Evolutionary conservation across 169 alveolate genomes (phyloP).

Genomic region (Plasmodium yoelii): DNA sequence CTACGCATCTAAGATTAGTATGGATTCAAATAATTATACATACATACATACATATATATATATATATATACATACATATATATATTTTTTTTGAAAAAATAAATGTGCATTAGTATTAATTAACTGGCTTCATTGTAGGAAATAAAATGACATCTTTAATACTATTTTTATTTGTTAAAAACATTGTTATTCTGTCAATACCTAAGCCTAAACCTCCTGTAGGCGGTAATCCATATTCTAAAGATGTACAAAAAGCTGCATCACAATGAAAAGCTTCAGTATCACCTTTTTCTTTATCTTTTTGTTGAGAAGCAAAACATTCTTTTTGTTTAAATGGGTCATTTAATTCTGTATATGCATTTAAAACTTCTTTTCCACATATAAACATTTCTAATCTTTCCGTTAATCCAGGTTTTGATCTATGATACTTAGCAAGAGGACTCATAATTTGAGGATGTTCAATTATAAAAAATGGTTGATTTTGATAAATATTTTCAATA

Average conservation of each 20-base stretch:
- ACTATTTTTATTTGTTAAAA: constrained; percentile 91
- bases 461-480: constrained; percentile 94
- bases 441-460: constrained; percentile 99
- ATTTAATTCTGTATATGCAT: constrained; percentile 99
- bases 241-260: constrained; percentile 92
- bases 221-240: constrained; percentile 97
- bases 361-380: constrained; percentile 96
- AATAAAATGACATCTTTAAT: constrained; percentile 86
- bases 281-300: constrained; percentile 86
- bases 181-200: constrained; percentile 96
- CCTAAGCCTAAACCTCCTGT: constrained; percentile 98
- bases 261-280: constrained; percentile 93
- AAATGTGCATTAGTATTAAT: too few relatives aligned
- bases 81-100: too few relatives aligned
- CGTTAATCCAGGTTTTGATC: constrained; percentile 92
- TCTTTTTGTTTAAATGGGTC: constrained; percentile 97
- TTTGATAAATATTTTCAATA: constrained; percentile 93
- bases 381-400: constrained; percentile 98
- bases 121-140: constrained; percentile 73
- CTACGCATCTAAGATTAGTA: too few relatives aligned
- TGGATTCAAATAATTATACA: too few relatives aligned
- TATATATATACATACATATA: too few relatives aligned
- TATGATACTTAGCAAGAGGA: constrained; percentile 98
- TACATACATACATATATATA: too few relatives aligned
- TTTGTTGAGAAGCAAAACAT: constrained; percentile 92